A percentile compares a stretch with the other conserved stretches of the same genome.
phyloP scores from a whole-genome alignment of 2,329 filamentous ascomycete genomes.

The Alternaria metachromatica region DNA sequence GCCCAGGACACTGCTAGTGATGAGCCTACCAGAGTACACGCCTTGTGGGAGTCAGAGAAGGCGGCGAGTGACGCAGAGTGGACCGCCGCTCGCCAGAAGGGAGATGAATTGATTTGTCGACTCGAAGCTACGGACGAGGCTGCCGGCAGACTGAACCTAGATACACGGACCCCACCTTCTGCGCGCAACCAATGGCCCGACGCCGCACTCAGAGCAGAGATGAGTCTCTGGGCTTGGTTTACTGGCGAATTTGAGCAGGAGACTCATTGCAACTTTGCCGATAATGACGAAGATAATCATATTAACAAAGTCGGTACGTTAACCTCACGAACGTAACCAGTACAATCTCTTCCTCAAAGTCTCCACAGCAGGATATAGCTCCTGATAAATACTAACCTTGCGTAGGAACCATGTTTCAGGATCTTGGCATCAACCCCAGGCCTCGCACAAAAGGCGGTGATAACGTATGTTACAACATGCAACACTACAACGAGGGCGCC shows the following conservation, averaged over 20 bases:
- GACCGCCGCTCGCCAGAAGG: neutral
- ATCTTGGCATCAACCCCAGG: no score
- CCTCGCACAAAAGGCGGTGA: constrained; percentile 1
- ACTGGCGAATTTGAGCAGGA: neutral
- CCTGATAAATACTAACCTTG: neutral
- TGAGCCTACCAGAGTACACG: no score
- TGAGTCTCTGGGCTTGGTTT: neutral
- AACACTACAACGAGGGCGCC: constrained; percentile 11
- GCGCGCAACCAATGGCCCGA: neutral
- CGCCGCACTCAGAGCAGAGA: neutral
- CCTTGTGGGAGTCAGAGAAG: no score
- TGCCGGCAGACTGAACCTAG: neutral
- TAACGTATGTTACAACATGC: constrained; percentile 9
- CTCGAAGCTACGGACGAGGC: neutral
- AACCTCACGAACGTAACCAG: no score
- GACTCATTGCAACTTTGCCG: constrained; percentile 2
- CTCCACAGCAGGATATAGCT: no score
- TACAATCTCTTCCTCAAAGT: no score
- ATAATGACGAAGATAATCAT: no score
- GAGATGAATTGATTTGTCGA: neutral
- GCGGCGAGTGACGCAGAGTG: neutral
- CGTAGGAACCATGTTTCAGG: neutral
- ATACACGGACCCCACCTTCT: neutral
- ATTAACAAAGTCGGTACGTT: no score
- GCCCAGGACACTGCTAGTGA: neutral